Base-by-base conservation (phyloP, 257 asterid species). In the Thymus quinquecostatus region DNA sequence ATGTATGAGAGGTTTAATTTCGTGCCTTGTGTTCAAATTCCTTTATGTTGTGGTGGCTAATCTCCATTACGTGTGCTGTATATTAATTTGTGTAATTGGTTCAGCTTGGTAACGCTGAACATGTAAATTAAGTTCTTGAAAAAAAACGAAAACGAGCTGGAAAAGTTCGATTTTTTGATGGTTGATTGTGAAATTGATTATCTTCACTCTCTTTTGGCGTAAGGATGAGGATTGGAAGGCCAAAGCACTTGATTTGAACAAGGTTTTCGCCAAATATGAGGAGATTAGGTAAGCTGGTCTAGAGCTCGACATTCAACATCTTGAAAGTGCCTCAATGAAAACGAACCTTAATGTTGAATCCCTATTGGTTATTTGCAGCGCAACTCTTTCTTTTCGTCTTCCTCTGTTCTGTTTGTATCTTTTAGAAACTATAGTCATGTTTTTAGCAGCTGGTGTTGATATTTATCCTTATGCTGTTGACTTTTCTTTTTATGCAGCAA, bases 151-250 rank as follows among this genome's bases (percentile, higher is more conserved):
- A 30, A 40, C 8, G 38, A 38, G 45, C 50, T 30, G 41, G 11
- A 64, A 4, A 8, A 51, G 3, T 12, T 53, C 9, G 50, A 33
- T n/a, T 21, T 56, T 55, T 12, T 32, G 41, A 33, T 48, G 48
- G 45, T 68, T 48, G 60, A 72, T 12, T 21, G 10, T 57, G 59
- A 57, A 44, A 30, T 60, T 58, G 53, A 6, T 36, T 54, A 38
- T 43, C 30, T 44, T 45, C 21, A 21, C 21, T 21, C 21, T 74
- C 69, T 57, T 69, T 38, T 74, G 64, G 54, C 81, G 67, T 83
- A 48, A 90, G 98, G 87, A 80, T 48, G 91, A 84, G 53, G 66
- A 74, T 70, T 90, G 97, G 97, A 84, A 80, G 81, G 78, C 84
- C 40, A 76, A 60, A 60, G 89, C 95, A 58, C 74, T 77, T 38